phyloP scores from a whole-genome alignment of 164 flowering plant species.

The Aristolochia fimbriata region DNA sequence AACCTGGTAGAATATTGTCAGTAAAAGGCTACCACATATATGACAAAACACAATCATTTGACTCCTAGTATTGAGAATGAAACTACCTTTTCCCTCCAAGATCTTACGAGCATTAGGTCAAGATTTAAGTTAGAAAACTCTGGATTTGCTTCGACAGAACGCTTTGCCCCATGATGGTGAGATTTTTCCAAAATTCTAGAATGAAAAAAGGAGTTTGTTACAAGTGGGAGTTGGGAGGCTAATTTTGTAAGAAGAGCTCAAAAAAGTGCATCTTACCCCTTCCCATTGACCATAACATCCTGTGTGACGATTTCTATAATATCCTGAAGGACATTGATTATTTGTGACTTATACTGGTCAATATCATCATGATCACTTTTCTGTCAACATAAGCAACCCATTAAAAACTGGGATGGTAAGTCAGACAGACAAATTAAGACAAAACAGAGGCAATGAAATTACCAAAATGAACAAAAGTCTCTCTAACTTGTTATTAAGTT shows the following conservation, averaged over 20 bases:
- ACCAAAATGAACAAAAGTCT: slow-evolving; percentile 69
- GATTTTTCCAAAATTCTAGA: slow-evolving; percentile 42
- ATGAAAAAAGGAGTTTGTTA: not conserved
- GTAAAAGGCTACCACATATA: not conserved
- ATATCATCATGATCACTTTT: slow-evolving; percentile 31
- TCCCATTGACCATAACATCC: slow-evolving; percentile 74
- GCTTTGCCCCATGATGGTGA: slow-evolving; percentile 13
- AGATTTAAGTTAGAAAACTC: slow-evolving; percentile 62
- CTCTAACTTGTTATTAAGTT: slow-evolving; percentile 69
- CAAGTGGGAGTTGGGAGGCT: not conserved
- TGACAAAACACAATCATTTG: not conserved
- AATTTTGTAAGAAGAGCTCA: not conserved
- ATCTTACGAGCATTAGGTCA: slow-evolving; percentile 22
- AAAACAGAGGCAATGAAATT: slow-evolving; percentile 10
- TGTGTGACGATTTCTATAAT: slow-evolving; percentile 78
- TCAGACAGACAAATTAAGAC: not conserved
- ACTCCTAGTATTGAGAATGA: not conserved
- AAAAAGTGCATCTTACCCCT: slow-evolving; percentile 37
- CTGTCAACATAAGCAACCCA: slow-evolving; percentile 27
- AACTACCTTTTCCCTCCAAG: slow-evolving; percentile 82
- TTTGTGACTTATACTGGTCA: slow-evolving; percentile 33
- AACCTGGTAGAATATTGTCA: slow-evolving; percentile 31
- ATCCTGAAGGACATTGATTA: slow-evolving; percentile 83
- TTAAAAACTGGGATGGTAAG: not conserved
- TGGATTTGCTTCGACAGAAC: slow-evolving; percentile 37